Conservation (phyloP, 2,329 filamentous ascomycete genomes). For the Arthrobotrys iridis region DNA sequence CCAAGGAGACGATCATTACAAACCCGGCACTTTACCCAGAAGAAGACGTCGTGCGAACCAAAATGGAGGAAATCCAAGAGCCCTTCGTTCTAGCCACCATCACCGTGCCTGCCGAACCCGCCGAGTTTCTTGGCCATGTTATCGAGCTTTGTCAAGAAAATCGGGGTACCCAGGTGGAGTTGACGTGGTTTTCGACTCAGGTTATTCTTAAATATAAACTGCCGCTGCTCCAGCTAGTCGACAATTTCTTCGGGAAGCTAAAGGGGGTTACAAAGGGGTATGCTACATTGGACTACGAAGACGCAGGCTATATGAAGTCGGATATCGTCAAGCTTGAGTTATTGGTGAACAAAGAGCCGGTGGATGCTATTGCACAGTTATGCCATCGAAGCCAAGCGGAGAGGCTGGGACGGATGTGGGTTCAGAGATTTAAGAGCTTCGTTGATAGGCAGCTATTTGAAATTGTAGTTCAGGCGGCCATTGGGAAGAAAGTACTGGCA, state of each 20-base stretch:
- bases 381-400: slow-evolving; percentile 84
- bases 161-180: slow-evolving; percentile 83
- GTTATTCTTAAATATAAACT: slow-evolving; percentile 94
- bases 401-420: slow-evolving; percentile 84
- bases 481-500: slow-evolving; percentile 83
- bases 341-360: slow-evolving; percentile 89
- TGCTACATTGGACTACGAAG: slow-evolving; percentile 95
- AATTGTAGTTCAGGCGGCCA: slow-evolving; percentile 90
- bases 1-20: slow-evolving; percentile 75
- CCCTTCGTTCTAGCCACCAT: slow-evolving; percentile 84
- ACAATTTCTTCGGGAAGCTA: slow-evolving; percentile 96
- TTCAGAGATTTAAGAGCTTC: slow-evolving; percentile 94
- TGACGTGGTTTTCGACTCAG: slow-evolving; percentile 94
- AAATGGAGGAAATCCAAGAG: slow-evolving; percentile 73
- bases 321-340: slow-evolving; percentile 89
- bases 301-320: slow-evolving; percentile 83
- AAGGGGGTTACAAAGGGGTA: slow-evolving; percentile 96
- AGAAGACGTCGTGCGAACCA: slow-evolving; percentile 68
- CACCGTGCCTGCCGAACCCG: slow-evolving; percentile 76
- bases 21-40: slow-evolving; percentile 92
- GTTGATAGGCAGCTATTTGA: slow-evolving; percentile 98
- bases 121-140: slow-evolving; percentile 87
- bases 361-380: slow-evolving; percentile 92
- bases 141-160: slow-evolving; percentile 87
- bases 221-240: slow-evolving; percentile 87